Evolutionary conservation across 495 filamentous ascomycete species (phyloP).

Genomic region (Bacidia gigantensis): DNA sequence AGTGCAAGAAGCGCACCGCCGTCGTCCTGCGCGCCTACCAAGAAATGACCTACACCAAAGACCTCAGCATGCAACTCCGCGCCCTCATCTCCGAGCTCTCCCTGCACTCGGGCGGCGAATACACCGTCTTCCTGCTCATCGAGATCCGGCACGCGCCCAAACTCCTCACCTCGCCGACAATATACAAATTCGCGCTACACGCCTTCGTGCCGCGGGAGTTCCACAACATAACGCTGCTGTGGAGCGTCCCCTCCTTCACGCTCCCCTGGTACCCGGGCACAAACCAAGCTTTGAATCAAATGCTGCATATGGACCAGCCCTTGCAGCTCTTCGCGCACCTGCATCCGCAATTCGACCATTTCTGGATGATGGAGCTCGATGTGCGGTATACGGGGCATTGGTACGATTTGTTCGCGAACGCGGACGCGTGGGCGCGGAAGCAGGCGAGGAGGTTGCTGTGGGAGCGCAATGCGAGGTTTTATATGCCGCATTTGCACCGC

Average conservation of each 20-base stretch:
- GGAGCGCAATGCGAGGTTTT: constrained; percentile 63
- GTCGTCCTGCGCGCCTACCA: constrained; percentile 41
- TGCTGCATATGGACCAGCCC: constrained; percentile 21
- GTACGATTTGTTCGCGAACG: constrained; percentile 51
- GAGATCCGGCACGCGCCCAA: too few relatives aligned
- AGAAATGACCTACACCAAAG: constrained; percentile 41
- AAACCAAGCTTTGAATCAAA: constrained; percentile 32
- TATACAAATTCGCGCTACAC: constrained; percentile 40
- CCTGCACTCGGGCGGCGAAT: constrained; percentile 58
- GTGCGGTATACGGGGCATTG: constrained; percentile 52
- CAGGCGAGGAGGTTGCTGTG: constrained; percentile 56
- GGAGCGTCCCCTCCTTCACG: constrained; percentile 46
- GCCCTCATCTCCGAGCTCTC: constrained; percentile 58
- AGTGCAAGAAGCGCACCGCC: constrained; percentile 23
- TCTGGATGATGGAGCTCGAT: constrained; percentile 68
- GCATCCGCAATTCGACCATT: constrained; percentile 54
- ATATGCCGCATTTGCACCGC: constrained; percentile 47
- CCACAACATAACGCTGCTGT: constrained; percentile 50
- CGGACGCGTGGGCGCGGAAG: constrained; percentile 41
- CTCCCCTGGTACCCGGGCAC: constrained; percentile 48
- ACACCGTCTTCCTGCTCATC: constrained; percentile 59
- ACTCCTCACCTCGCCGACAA: constrained; percentile 35
- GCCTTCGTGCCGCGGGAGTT: constrained; percentile 50
- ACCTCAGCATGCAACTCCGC: constrained; percentile 56
- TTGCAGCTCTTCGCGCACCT: constrained; percentile 43